Base-by-base conservation (phyloP, 257 asterid species). In the Nicotiana undulata region DNA sequence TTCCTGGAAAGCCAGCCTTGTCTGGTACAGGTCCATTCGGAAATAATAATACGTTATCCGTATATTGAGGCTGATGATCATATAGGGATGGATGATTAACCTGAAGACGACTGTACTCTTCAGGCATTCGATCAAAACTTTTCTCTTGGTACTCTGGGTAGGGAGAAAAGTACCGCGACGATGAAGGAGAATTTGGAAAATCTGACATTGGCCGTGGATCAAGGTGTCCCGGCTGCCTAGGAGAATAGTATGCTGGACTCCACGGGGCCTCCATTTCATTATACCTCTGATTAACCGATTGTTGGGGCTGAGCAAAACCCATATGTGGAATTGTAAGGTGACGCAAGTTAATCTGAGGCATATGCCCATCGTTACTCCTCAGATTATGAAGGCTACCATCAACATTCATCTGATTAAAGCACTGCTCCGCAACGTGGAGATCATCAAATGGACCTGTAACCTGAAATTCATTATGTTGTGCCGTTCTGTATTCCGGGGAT, bases 181-280 rank as follows among this genome's bases (percentile, higher is more conserved):
- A 92, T 24, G 99, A 91, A 75, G 99, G 99, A 10, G 99, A 96
- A 75, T 91, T 87, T n/a, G 97, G 96, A 89, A 83, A 85, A 56
- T 95, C 99, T 26, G 82, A 79, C 83, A 86, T 77, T 26, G 87
- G 95, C 58, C 98, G 91, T 84, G 89, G 97, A 79, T 94, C 97
- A 12, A 84, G 88, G 76, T 44, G 81, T 37, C 87, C 92, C 63
- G 91, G 88, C 61, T 92, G 98, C 87, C 94, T 87, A 1, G 98
- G 99, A 44, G 99, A 96, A 84, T 92, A 92, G 83, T 91, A 94
- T 29, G 90, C 95, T 40, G 99, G 98, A 82, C 99, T 96, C 99
- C 98, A 96, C 1, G 98, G 97, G 82, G 98, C 91, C 67, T 96
- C 99, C 96, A 92, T 87, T 77, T 94, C 98, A 83, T 79, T 94